Evolutionary conservation across 2,329 filamentous ascomycete species (phyloP).

Genomic region (Clonostachys chloroleuca): DNA sequence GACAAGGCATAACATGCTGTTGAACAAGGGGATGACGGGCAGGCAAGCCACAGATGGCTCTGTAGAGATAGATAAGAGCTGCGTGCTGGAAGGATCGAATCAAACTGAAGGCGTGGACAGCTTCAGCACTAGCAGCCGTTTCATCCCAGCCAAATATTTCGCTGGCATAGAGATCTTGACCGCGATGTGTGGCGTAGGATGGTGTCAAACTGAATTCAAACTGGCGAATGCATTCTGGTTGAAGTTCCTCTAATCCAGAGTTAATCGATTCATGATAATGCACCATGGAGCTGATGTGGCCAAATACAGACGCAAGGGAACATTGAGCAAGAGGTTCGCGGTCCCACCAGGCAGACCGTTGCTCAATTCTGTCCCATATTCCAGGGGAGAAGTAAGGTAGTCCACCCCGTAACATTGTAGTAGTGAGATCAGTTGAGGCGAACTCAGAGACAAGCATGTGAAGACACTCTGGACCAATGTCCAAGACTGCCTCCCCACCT

Average conservation of each 20-base stretch:
- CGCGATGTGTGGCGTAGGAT: constrained; percentile 7
- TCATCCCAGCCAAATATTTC: too few relatives aligned
- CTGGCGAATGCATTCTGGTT: too few relatives aligned
- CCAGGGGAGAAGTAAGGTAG: constrained; percentile 27
- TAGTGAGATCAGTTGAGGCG: constrained; percentile 34
- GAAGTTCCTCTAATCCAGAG: constrained; percentile 12
- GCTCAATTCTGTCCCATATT: constrained; percentile 30
- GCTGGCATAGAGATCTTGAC: too few relatives aligned
- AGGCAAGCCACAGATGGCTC: constrained; percentile 31
- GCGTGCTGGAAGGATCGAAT: constrained; percentile 33
- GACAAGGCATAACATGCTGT: constrained; percentile 25
- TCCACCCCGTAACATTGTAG: constrained; percentile 30
- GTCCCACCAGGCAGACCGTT: constrained; percentile 35
- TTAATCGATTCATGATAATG: constrained; percentile 15
- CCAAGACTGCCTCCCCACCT: constrained; percentile 14
- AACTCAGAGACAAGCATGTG: constrained; percentile 37
- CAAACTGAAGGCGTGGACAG: constrained; percentile 16
- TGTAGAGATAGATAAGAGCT: constrained; percentile 34
- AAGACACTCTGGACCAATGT: constrained; percentile 16
- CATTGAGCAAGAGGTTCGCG: constrained; percentile 23
- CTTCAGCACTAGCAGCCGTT: too few relatives aligned
- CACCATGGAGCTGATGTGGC: constrained; percentile 18
- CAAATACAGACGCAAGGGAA: constrained; percentile 24
- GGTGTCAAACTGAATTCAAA: not conserved
- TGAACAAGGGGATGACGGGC: constrained; percentile 31